Evolutionary conservation across 139 green algal species (phyloP), one percentile per base, ranked within the genome.

Genomic region (Chlorella vulgaris): DNA sequence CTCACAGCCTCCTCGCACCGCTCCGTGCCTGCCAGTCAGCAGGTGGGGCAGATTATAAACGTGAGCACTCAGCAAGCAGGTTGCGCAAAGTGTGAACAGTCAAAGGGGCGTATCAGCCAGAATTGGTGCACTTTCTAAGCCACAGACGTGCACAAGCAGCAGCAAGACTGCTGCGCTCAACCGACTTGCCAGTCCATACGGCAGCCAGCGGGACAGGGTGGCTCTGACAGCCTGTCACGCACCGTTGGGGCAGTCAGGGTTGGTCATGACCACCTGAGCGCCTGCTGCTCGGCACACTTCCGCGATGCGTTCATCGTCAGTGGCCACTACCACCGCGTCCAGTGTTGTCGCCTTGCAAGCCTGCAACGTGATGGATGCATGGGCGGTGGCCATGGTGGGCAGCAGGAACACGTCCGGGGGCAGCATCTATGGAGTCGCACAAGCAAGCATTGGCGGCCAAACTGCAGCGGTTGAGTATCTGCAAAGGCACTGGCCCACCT

Each of bases 261-360:
- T 71, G 7, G 92, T 96, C 88, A 95, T 94, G 6, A 95, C 77
- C 33, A 95, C 91, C 24, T 87, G 60, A 3, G 87, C 92, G 7
- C 90, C 92, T 26, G 86, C 87, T 18, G 79, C 58, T 5, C 81
- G 74, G 36, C 88, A 88, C 29, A 81, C 89, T 2, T 80, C 61
- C 1, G 90, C 87, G 10, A 95, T 94, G 0, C 91, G 78, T 50
- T 94, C 88, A 29, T 95, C 90, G 76, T 95, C 91, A 7, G 91
- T 95, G 38, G 92, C 91, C 24, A 95, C 88, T 8, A 95, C 81
- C 38, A 95, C 75, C 21, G 42, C 65, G 51, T 95, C 79, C 50
- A 95, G 76, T 29, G 58, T 81, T 7, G 40, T 86, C 4, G 90
- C 86, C 42, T 88, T 80, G 78, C 83, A 88, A 22, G 89, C 91